phyloP scores from a whole-genome alignment of 75 land plant genomes.

The Pinus albicaulis region DNA sequence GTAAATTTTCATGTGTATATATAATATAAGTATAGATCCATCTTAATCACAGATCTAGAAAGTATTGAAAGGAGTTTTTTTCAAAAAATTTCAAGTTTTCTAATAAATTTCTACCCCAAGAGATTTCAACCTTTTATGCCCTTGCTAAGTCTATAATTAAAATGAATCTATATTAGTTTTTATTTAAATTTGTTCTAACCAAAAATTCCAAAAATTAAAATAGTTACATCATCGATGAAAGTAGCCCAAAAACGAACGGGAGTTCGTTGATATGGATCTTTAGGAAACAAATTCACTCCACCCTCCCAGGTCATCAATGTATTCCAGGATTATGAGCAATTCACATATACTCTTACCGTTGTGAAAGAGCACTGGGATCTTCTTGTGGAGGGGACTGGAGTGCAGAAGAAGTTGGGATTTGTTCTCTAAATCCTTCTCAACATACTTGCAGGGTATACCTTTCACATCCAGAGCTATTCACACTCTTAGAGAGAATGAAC shows the following conservation, averaged over 20 bases:
- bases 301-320: conserved; percentile 37
- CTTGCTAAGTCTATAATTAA: too few relatives aligned
- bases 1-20: too few relatives aligned
- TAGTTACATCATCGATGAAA: conserved; percentile 13
- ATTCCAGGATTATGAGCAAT: conserved; percentile 36
- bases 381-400: conserved; percentile 30
- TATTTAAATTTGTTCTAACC: too few relatives aligned
- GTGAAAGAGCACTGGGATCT: conserved; percentile 44
- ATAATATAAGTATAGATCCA: too few relatives aligned
- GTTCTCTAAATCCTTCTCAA: conserved; percentile 15
- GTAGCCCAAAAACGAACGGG: conserved; percentile 20
- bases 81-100: too few relatives aligned
- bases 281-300: conserved; percentile 14
- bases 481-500: conserved; percentile 14
- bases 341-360: conserved; percentile 23
- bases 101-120: too few relatives aligned
- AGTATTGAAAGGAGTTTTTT: too few relatives aligned
- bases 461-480: conserved; percentile 25
- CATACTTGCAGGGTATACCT: conserved; percentile 21
- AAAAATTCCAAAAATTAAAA: too few relatives aligned
- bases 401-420: conserved; percentile 21
- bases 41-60: too few relatives aligned
- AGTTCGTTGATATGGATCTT: conserved; percentile 22
- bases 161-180: too few relatives aligned
- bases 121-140: too few relatives aligned